Evolutionary conservation across 352 stramenopile genomes (phyloP).

Genomic region (Aphanomyces astaci): DNA sequence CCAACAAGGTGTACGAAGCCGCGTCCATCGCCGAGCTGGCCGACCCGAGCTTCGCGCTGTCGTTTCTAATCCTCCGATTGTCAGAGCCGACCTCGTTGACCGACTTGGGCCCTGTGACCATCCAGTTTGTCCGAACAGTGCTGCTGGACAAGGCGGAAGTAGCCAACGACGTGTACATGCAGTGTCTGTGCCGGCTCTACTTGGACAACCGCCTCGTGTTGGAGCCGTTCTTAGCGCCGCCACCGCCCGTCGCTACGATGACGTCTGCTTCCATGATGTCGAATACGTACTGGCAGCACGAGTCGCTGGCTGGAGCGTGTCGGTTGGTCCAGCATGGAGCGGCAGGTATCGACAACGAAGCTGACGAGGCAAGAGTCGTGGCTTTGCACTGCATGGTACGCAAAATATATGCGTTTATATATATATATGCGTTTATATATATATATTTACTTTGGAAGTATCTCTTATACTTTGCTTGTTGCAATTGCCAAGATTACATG

Average conservation of each 20-base stretch:
- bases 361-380: not conserved
- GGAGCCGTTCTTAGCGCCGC: constrained; percentile 41
- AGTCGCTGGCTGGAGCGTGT: constrained; percentile 58
- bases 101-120: not conserved
- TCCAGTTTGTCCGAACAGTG: constrained; percentile 42
- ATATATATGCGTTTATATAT: no score
- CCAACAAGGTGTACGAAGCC: constrained; percentile 66
- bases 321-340: constrained; percentile 30
- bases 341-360: not conserved
- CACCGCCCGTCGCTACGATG: constrained; percentile 36
- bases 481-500: no score
- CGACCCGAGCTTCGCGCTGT: constrained; percentile 60
- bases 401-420: no score
- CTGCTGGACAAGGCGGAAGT: constrained; percentile 43
- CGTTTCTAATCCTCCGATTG: constrained; percentile 70
- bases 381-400: constrained; percentile 5
- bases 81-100: constrained; percentile 34
- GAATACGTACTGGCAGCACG: constrained; percentile 56
- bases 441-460: no score
- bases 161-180: constrained; percentile 64
- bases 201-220: constrained; percentile 40
- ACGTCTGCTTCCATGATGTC: constrained; percentile 41
- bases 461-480: no score
- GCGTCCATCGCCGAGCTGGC: constrained; percentile 65
- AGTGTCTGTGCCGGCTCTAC: constrained; percentile 66